Conservation (phyloP, 2,329 filamentous ascomycete genomes). For the Alternaria metachromatica region DNA sequence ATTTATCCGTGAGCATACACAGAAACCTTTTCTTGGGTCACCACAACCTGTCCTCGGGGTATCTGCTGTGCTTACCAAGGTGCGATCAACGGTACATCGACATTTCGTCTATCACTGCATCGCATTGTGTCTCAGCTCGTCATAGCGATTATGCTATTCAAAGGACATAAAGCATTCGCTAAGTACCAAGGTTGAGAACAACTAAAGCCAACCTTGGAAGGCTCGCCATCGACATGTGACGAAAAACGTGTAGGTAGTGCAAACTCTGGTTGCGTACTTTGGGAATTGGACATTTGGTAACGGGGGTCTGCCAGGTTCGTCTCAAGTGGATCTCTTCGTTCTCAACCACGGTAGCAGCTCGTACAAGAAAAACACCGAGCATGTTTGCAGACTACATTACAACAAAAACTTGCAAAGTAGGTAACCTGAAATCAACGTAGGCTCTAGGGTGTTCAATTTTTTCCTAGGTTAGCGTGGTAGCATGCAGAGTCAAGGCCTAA, state of each 20-base stretch:
- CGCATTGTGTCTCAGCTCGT: neutral
- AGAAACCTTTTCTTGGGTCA: neutral
- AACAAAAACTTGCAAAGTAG: neutral
- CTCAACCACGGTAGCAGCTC: neutral
- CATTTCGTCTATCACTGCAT: neutral
- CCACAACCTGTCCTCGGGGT: neutral
- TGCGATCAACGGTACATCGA: neutral
- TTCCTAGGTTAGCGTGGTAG: neutral
- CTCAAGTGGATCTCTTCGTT: neutral
- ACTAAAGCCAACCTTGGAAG: neutral
- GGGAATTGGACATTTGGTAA: neutral
- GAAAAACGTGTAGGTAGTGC: neutral
- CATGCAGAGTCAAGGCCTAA: neutral
- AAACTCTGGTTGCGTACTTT: neutral
- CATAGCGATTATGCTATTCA: neutral
- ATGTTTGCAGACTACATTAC: neutral
- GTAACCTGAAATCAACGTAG: neutral
- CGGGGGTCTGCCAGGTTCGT: neutral
- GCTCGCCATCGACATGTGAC: neutral
- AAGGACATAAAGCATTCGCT: neutral
- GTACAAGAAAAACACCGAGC: neutral
- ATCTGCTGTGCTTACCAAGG: neutral
- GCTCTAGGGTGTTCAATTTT: neutral
- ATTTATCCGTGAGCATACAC: neutral
- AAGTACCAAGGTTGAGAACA: neutral